phyloP scores from a whole-genome alignment of 192 early-diverging fungal genomes.

The Diversispora epigaea region DNA sequence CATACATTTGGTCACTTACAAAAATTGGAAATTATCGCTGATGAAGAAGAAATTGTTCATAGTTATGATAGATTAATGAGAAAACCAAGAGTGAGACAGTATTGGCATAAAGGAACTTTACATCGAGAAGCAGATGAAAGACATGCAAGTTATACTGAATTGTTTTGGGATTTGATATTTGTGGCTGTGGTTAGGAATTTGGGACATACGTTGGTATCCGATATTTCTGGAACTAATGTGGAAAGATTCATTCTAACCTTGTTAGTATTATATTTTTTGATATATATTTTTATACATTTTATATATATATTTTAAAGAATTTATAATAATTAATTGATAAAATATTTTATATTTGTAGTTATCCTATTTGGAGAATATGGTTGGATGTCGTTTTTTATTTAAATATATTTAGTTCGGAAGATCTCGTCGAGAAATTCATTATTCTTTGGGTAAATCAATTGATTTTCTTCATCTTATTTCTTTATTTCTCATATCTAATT shows the following conservation, averaged over 20 bases:
- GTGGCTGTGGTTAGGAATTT: constrained; percentile 26
- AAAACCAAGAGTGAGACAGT: constrained; percentile 31
- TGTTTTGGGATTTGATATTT: constrained; percentile 39
- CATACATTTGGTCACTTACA: constrained; percentile 27
- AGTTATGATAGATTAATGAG: constrained; percentile 24
- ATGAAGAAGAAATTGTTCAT: constrained; percentile 15
- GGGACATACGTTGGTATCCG: constrained; percentile 9
- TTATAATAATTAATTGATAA: background rate
- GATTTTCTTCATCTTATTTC: background rate
- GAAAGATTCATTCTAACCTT: constrained; percentile 30
- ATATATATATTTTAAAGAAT: too few relatives aligned
- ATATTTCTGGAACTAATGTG: background rate
- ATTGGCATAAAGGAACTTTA: constrained; percentile 26
- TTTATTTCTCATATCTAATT: too few relatives aligned
- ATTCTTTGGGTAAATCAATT: constrained; percentile 27
- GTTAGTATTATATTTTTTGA: constrained; percentile 4
- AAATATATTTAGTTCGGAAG: constrained; percentile 33
- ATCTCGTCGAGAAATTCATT: constrained; percentile 35
- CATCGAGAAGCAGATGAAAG: constrained; percentile 34
- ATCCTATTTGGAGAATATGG: constrained; percentile 27
- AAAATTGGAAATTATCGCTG: constrained; percentile 35
- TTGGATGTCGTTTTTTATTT: constrained; percentile 8
- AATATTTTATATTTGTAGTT: constrained; percentile 2
- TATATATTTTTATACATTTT: too few relatives aligned
- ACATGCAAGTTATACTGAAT: constrained; percentile 24